Evolutionary conservation across 305 asterid species (phyloP), one percentile per base, ranked within the genome.

Genomic region (Fraxinus sp.): DNA sequence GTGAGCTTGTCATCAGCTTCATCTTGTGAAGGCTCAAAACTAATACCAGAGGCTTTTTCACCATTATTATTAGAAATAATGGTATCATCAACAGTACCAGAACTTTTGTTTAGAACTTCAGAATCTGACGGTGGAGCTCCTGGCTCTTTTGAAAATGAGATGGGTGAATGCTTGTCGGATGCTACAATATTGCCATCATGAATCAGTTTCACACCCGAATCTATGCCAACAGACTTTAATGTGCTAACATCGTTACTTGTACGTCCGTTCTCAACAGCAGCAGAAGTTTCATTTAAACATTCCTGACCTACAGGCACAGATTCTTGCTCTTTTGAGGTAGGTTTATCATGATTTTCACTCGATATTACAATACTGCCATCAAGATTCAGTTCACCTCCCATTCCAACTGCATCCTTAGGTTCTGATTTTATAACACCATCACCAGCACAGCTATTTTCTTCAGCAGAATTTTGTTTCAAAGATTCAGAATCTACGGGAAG

Each of bases 1-100:
- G 82, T 66, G 41, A 78, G 59, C 87, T 85, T 87, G 78, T 83
- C 89, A 77, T 86, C 88, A 64, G 82, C 81, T 84, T 86, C 90
- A 79, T 78, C 85, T 75, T 76, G 83, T 80, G 76, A 71, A 82
- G 87, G 81, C 78, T 86, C 83, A 44, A 87, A 81, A 80, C 78
- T 26, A 5, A 72, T 79, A 24, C 57, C 84, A n/a, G 77, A 1
- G 62, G 68, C 84, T 78, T 59, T 83, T 39, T 76, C 80, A 79
- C 78, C 81, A 72, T 78, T 44, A 44, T 44, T 44, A 44, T 44
- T 84, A 72, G 59, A 64, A 75, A 75, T 26, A 49, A 35, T 76
- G 68, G 10, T 41, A 77, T 86, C 86, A 74, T 86, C 85, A 84
- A 13, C 86, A 24, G 83, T 18, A 26, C 85, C 83, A 83, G 81